Evolutionary conservation across 257 asterid species (phyloP).

Genomic region (Scutellaria barbata): DNA sequence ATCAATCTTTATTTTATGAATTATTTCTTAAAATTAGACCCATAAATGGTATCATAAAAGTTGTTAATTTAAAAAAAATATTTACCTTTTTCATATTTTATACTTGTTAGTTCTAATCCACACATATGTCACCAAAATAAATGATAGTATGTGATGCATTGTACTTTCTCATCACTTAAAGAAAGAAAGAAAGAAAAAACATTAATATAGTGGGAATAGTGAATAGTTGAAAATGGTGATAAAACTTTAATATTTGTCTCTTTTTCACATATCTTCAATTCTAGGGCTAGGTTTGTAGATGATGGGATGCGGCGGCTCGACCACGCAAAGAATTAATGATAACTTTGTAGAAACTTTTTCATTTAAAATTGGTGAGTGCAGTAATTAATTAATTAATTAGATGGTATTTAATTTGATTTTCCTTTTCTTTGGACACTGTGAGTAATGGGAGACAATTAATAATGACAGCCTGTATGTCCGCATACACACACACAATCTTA

Average conservation of each 20-base stretch:
- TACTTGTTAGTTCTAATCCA: no score
- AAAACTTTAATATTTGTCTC: not conserved
- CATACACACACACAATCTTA: not conserved
- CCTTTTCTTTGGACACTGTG: slow-evolving; percentile 36
- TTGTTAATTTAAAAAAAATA: no score
- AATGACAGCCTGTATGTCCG: not conserved
- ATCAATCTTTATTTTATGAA: no score
- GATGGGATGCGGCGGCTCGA: slow-evolving; percentile 47
- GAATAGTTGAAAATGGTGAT: not conserved
- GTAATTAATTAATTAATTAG: not conserved
- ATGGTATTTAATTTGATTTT: not conserved
- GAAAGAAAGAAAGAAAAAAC: not conserved
- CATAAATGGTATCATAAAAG: no score
- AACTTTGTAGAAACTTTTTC: not conserved
- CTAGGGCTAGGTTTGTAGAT: no score
- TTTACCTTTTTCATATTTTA: no score
- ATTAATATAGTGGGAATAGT: slow-evolving; percentile 8
- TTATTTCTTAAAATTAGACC: no score
- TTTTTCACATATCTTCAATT: not conserved
- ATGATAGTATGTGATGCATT: not conserved
- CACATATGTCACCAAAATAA: not conserved
- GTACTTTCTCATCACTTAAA: not conserved
- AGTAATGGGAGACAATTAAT: slow-evolving; percentile 43
- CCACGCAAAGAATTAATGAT: slow-evolving; percentile 43
- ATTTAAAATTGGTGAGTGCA: not conserved